Conservation (phyloP, 2,329 filamentous ascomycete species). For the Sarocladium strictum region DNA sequence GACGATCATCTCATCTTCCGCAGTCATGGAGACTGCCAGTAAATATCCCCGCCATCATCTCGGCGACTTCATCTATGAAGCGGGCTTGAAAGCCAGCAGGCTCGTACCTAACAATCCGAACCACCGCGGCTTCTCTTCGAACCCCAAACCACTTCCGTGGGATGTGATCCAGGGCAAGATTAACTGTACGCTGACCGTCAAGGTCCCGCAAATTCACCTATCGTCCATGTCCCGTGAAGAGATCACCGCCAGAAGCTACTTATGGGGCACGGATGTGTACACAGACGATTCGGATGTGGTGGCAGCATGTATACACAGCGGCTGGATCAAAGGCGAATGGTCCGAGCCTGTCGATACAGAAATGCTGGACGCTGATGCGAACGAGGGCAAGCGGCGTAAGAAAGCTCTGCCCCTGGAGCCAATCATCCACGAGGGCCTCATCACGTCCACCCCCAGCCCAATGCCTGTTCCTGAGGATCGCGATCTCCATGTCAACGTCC, state of each 20-base stretch:
- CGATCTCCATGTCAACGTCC: conserved; percentile 80
- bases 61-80: conserved; percentile 76
- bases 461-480: conserved; percentile 59
- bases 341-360: conserved; percentile 66
- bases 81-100: conserved; percentile 52
- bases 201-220: conserved; percentile 76
- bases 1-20: conserved; percentile 60
- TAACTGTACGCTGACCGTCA: conserved; percentile 86
- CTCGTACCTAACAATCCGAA: conserved; percentile 34
- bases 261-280: conserved; percentile 94
- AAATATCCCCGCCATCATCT: conserved; percentile 71
- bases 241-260: conserved; percentile 69
- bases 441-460: conserved; percentile 56
- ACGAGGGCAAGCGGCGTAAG: conserved; percentile 25
- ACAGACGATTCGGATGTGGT: conserved; percentile 94
- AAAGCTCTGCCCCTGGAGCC: conserved; percentile 24
- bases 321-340: conserved; percentile 90
- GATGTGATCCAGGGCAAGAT: conserved; percentile 67
- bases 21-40: conserved; percentile 66
- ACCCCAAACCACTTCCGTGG: conserved; percentile 67
- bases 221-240: conserved; percentile 66
- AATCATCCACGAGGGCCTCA: conserved; percentile 32
- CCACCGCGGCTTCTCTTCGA: conserved; percentile 42
- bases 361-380: conserved; percentile 52
- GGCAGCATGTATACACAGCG: conserved; percentile 86